Percentiles rank a stretch among this genome's conserved stretches.
phyloP scores from a whole-genome alignment of 768 basidiomycete species.

The Xerocomus potaroensis region DNA sequence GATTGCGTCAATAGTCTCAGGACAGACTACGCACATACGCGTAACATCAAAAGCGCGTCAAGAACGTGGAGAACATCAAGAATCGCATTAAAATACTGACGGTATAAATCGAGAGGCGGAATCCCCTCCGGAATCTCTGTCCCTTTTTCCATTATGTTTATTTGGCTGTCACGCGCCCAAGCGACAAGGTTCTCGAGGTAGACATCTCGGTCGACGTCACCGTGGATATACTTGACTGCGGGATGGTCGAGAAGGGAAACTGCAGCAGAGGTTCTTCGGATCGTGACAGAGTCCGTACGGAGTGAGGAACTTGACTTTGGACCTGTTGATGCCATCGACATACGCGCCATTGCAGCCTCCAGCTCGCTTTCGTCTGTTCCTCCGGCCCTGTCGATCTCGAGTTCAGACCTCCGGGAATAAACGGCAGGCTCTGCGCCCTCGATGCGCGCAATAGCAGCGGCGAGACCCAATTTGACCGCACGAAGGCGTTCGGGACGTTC shows the following conservation, averaged over 20 bases:
- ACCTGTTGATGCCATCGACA: conserved; percentile 33
- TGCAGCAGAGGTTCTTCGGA: conserved; percentile 51
- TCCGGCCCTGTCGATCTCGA: neutral
- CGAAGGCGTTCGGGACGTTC: conserved; percentile 88
- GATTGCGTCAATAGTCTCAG: conserved; percentile 69
- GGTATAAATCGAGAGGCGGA: conserved; percentile 78
- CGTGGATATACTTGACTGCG: conserved; percentile 73
- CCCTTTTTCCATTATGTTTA: conserved; percentile 55
- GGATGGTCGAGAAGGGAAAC: conserved; percentile 54
- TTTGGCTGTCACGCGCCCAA: conserved; percentile 57
- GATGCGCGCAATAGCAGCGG: conserved; percentile 72
- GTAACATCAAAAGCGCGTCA: neutral
- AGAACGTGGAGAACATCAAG: neutral
- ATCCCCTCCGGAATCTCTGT: conserved; percentile 74
- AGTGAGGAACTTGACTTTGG: conserved; percentile 8
- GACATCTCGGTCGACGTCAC: conserved; percentile 60
- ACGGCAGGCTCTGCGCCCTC: conserved; percentile 33
- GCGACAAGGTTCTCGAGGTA: conserved; percentile 60
- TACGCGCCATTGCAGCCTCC: conserved; percentile 41
- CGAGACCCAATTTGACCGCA: conserved; percentile 78
- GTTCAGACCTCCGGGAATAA: neutral
- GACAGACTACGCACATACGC: conserved; percentile 53
- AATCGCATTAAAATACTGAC: conserved; percentile 39
- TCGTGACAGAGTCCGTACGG: conserved; percentile 32
- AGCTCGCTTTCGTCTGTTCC: conserved; percentile 44